Conservation (phyloP, 495 filamentous ascomycete species). For the Neurospora sp. region DNA sequence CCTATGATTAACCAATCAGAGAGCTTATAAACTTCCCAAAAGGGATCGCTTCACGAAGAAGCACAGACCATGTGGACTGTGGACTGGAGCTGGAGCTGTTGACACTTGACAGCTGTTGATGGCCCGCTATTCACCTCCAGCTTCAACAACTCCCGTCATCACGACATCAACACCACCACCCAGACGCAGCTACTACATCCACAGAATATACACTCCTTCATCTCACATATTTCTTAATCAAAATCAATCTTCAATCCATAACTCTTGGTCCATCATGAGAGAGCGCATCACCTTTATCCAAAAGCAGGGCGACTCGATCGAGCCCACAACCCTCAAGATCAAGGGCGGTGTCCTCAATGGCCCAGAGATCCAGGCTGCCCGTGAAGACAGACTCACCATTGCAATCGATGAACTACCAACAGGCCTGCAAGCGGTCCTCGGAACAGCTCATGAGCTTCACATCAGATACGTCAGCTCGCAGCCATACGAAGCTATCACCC, state of each 20-base stretch:
- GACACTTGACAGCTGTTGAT: slow-evolving; percentile 3
- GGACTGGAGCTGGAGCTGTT: not conserved
- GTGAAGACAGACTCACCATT: slow-evolving; percentile 74
- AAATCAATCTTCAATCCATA: not conserved
- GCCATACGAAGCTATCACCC: slow-evolving; percentile 48
- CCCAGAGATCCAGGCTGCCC: slow-evolving; percentile 49
- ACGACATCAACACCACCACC: not conserved
- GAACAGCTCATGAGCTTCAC: slow-evolving; percentile 61
- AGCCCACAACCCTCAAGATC: slow-evolving; percentile 48
- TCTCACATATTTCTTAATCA: not conserved
- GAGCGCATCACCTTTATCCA: slow-evolving; percentile 78
- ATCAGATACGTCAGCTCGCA: slow-evolving; percentile 62
- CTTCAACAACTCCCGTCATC: not conserved
- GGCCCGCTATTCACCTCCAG: not conserved
- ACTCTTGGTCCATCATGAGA: slow-evolving; percentile 48
- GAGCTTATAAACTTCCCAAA: not conserved
- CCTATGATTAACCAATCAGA: slow-evolving; percentile 3
- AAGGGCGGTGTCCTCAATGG: slow-evolving; percentile 39
- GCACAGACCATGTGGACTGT: not conserved
- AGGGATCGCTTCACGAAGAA: not conserved
- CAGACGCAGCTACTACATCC: not conserved
- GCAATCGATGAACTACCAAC: slow-evolving; percentile 60
- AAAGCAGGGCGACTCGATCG: slow-evolving; percentile 46
- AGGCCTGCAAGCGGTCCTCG: slow-evolving; percentile 56
- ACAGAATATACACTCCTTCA: not conserved